These are phyloP conservation scores for Metrosideros polymorpha DNA, from an alignment of 441 rosid species.

Conservation along the genomic window DNA sequence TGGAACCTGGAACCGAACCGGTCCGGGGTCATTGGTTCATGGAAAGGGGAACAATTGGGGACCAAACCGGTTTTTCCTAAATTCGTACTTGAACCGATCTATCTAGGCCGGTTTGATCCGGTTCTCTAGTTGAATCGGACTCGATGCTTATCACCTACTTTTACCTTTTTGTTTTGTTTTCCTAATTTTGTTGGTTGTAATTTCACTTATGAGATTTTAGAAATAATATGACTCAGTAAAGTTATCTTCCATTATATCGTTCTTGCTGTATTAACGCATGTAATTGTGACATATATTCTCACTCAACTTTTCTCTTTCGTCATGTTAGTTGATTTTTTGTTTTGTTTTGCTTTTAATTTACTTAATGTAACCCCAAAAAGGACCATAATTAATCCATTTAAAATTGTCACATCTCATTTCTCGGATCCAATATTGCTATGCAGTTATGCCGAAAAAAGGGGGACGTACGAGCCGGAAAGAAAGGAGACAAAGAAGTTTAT, in stretches of 20 bases:
- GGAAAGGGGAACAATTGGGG: neutral
- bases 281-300: neutral
- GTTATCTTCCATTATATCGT: neutral
- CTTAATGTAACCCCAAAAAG: neutral
- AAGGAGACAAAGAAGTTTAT: neutral
- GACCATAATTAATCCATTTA: neutral
- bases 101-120: accelerated
- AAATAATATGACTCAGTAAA: neutral
- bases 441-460: neutral
- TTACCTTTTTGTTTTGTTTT: neutral
- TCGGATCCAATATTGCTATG: neutral
- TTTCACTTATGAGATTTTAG: neutral
- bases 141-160: neutral
- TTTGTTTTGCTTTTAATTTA: neutral
- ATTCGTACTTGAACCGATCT: neutral
- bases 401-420: neutral
- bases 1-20: neutral
- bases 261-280: neutral
- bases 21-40: neutral
- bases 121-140: neutral
- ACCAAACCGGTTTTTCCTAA: neutral
- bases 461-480: neutral
- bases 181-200: neutral
- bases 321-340: neutral
- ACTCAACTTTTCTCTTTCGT: neutral